Conservation (phyloP, 1,139 yeast species). For the Candida tetrigidarum region DNA sequence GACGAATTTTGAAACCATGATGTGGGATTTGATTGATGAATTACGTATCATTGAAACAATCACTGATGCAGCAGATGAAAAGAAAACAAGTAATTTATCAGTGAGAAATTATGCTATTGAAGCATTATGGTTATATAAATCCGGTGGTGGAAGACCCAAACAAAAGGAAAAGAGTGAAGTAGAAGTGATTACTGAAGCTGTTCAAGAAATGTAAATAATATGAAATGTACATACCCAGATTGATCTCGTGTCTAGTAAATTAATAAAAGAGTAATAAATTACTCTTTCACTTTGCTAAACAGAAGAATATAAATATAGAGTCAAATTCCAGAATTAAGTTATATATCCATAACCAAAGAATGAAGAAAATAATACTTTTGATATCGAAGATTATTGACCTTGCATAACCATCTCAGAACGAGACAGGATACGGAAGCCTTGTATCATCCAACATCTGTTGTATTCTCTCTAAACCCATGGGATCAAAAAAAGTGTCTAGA, state of each 20-base stretch:
- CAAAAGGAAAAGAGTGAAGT: constrained; percentile 14
- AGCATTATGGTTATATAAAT: constrained; percentile 91
- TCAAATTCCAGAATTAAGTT: not conserved
- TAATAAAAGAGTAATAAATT: too few species aligned
- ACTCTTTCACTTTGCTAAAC: too few species aligned
- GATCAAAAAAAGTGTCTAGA: not conserved
- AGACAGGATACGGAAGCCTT: too few species aligned
- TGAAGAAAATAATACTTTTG: not conserved
- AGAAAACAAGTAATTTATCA: constrained; percentile 65
- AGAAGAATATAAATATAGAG: not conserved
- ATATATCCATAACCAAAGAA: not conserved
- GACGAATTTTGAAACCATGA: constrained; percentile 59
- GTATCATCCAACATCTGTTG: too few species aligned
- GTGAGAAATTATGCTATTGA: constrained; percentile 88
- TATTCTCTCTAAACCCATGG: too few species aligned
- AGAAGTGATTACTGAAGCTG: constrained; percentile 17
- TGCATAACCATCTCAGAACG: constrained; percentile 3
- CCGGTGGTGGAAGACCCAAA: constrained; percentile 63
- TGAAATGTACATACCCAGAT: constrained; percentile 11
- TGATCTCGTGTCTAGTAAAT: not conserved
- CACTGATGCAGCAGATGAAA: constrained; percentile 75
- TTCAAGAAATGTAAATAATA: constrained; percentile 9
- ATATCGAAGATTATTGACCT: not conserved
- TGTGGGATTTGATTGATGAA: constrained; percentile 76
- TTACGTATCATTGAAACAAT: constrained; percentile 72